A percentile compares a stretch with the other conserved stretches of the same genome.
These are phyloP conservation scores for Aureobasidium sp. DNA, from an alignment of 2,329 filamentous ascomycete genomes.

Conservation along the genomic window DNA sequence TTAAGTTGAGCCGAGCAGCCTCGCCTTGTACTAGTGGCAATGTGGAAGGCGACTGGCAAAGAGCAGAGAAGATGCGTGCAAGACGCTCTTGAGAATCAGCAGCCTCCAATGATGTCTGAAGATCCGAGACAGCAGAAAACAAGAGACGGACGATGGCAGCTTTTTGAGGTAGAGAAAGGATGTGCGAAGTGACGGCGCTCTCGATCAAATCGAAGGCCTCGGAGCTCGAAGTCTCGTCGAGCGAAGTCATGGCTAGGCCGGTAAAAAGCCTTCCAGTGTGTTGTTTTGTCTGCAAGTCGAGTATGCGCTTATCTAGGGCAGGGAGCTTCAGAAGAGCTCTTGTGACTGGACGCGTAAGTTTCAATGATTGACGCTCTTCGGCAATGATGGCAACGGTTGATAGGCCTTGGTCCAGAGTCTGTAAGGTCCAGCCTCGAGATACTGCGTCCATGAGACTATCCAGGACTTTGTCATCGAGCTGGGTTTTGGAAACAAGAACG, in stretches of 20 bases:
- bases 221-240: conserved; percentile 52
- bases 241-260: conserved; percentile 59
- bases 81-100: conserved; percentile 22
- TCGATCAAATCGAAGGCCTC: conserved; percentile 51
- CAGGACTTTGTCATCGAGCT: conserved; percentile 70
- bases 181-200: conserved; percentile 50
- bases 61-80: conserved; percentile 25
- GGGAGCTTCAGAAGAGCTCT: conserved; percentile 59
- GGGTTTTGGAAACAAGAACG: conserved; percentile 74
- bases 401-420: conserved; percentile 65
- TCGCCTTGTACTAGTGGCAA: conserved; percentile 57
- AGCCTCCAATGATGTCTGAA: not conserved
- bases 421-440: conserved; percentile 63
- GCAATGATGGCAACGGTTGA: conserved; percentile 75
- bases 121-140: not conserved
- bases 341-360: conserved; percentile 61
- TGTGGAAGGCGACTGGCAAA: conserved; percentile 25
- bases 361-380: conserved; percentile 64
- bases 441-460: conserved; percentile 85
- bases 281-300: conserved; percentile 55
- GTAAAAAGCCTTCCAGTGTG: conserved; percentile 63
- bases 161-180: conserved; percentile 55
- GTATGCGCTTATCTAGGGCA: conserved; percentile 51
- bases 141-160: not conserved
- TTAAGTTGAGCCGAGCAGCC: conserved; percentile 58